phyloP scores from a whole-genome alignment of 2,329 filamentous ascomycete genomes.

The Alternaria gaisen region DNA sequence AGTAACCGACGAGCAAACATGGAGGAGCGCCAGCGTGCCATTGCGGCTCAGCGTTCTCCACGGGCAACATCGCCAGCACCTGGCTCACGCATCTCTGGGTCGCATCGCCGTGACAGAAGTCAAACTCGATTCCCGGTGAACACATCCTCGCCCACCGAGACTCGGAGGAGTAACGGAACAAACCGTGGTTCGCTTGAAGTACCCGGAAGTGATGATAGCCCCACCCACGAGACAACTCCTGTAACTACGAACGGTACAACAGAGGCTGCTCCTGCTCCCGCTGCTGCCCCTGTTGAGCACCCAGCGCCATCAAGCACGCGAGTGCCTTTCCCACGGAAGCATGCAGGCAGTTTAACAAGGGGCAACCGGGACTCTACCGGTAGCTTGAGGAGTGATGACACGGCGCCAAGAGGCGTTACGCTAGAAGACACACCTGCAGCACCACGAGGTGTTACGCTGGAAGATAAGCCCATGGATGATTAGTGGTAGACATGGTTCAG shows the following conservation, averaged over 20 bases:
- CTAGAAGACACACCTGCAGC: slow-evolving; percentile 66
- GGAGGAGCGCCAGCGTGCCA: slow-evolving; percentile 88
- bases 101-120: slow-evolving; percentile 77
- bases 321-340: slow-evolving; percentile 47
- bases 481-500: slow-evolving; percentile 48
- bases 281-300: slow-evolving; percentile 34
- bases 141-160: slow-evolving; percentile 62
- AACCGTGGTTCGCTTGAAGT: slow-evolving; percentile 80
- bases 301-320: slow-evolving; percentile 47
- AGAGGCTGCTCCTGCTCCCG: slow-evolving; percentile 26
- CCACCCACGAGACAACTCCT: slow-evolving; percentile 42
- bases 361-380: slow-evolving; percentile 51
- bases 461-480: slow-evolving; percentile 82
- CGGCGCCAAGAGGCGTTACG: slow-evolving; percentile 65
- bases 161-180: slow-evolving; percentile 62
- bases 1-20: slow-evolving; percentile 92
- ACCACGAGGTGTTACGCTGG: slow-evolving; percentile 69
- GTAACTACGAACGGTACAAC: slow-evolving; percentile 52
- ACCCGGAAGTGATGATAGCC: slow-evolving; percentile 66
- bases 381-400: slow-evolving; percentile 56
- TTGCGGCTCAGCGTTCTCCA: slow-evolving; percentile 69
- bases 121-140: slow-evolving; percentile 82
- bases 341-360: slow-evolving; percentile 46
- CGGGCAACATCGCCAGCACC: slow-evolving; percentile 78
- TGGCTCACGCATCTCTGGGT: slow-evolving; percentile 54